Evolutionary conservation across 805 yeast species (phyloP), one percentile per base, ranked within the genome.

Genomic region (Zygosaccharomyces pseudorouxii): DNA sequence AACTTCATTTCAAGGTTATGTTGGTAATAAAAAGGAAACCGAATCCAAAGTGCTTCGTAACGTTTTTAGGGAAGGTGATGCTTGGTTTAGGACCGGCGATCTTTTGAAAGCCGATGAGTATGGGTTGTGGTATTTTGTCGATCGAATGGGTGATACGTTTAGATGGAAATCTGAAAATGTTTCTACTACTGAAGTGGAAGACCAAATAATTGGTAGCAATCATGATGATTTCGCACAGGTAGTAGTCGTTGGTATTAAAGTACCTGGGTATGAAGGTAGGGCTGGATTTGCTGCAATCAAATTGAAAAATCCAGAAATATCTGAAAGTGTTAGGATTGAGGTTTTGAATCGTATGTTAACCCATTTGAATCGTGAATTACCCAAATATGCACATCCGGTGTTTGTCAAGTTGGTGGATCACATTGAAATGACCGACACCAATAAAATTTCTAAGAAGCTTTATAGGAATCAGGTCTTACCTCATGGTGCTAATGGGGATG

Each of bases 81-180:
- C 95, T 1, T 90, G 89, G 85, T 84, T 86, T 60, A 76, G 97
- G 61, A 78, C 88, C 23, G 97, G 97, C 38, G 98, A 90, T 65
- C 73, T 90, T 55, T 72, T 92, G 61, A 80, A 72, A 56, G 69
- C 74, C 63, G 96, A 89, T 65, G 73, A 72, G 25, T 76, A 82
- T 54, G 86, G 88, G 0, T 69, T 83, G 55, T 75, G 85, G 64
- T 88, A 84, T 68, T 90, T 90, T 67, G 88, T 89, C 39, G 98
- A 90, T 71, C 75, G 98, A 61, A 70, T 92, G 60, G 98, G 98
- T 37, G 98, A 90, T 63, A 92, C 97, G 0, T 90, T 86, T 72
- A 76, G 98, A 58, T 90, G 98, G 98, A 92, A 89, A 70, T 85
- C 95, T 2, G 98, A 90, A 70, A 90, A 90, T 65, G 97, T 92